Evolutionary conservation across 2,329 filamentous ascomycete species (phyloP).

Genomic region (Diaporthe vaccinii): DNA sequence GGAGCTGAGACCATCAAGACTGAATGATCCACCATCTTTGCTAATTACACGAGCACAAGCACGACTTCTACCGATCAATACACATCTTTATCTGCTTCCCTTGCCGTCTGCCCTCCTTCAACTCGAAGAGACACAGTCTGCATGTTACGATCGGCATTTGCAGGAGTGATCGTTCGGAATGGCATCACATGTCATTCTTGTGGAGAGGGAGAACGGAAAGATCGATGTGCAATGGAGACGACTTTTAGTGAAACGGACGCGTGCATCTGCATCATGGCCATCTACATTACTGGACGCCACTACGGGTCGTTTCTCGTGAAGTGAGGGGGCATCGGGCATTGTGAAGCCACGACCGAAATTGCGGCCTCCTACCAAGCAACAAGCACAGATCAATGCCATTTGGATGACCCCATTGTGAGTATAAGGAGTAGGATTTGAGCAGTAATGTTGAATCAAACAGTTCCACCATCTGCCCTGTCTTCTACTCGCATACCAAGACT

Average conservation of each 20-base stretch:
- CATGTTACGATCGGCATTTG: neutral
- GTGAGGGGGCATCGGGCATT: neutral
- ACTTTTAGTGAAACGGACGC: neutral
- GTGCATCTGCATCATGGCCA: slow-evolving; percentile 12
- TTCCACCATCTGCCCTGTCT: neutral
- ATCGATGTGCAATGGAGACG: too few species aligned
- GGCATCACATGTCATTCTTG: neutral
- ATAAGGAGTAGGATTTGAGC: neutral
- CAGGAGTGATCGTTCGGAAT: neutral
- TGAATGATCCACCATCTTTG: neutral
- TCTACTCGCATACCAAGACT: neutral
- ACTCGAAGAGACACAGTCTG: neutral
- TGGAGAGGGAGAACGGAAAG: neutral
- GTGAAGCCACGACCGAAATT: neutral
- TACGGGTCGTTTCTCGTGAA: neutral
- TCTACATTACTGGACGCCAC: slow-evolving; percentile 24
- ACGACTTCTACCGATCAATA: neutral
- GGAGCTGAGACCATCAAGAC: neutral
- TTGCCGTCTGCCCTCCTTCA: neutral
- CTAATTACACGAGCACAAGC: neutral
- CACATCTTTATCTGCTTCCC: too few species aligned
- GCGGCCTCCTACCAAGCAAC: too few species aligned
- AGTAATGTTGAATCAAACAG: neutral
- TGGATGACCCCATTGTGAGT: neutral
- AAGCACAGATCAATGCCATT: neutral